phyloP scores from a whole-genome alignment of 768 basidiomycete species.

The Lyophyllum semitale region DNA sequence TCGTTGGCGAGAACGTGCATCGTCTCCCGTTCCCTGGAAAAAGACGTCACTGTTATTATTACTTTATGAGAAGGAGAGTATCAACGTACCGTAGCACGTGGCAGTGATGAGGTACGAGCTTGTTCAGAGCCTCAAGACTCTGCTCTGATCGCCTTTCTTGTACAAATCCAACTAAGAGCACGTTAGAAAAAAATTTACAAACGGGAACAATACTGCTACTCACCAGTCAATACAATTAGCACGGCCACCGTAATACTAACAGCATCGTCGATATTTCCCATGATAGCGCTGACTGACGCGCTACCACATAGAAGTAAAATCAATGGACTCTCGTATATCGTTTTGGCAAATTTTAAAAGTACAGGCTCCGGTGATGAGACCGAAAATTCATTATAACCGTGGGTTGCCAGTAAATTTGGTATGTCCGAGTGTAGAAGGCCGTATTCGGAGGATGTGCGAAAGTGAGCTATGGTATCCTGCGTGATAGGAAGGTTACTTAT shows the following conservation, averaged over 20 bases:
- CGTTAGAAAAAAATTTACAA: background rate
- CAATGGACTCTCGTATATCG: constrained; percentile 92
- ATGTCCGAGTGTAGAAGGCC: constrained; percentile 71
- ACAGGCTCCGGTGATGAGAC: constrained; percentile 81
- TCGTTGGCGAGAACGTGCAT: constrained; percentile 91
- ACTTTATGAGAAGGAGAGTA: constrained; percentile 17
- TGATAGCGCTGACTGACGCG: constrained; percentile 82
- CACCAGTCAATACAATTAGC: constrained; percentile 90
- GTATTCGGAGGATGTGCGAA: constrained; percentile 58
- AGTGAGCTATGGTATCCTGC: constrained; percentile 76
- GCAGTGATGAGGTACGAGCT: constrained; percentile 96
- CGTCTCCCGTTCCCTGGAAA: constrained; percentile 55
- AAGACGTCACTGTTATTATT: constrained; percentile 26
- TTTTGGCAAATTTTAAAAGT: constrained; percentile 88
- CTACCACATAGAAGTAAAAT: constrained; percentile 91
- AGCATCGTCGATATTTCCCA: constrained; percentile 97
- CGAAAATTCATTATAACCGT: constrained; percentile 95
- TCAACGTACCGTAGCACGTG: constrained; percentile 71
- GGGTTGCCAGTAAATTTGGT: constrained; percentile 57
- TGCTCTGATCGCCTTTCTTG: constrained; percentile 95
- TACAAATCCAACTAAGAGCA: constrained; percentile 77
- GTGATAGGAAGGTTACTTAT: constrained; percentile 3
- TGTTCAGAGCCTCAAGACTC: constrained; percentile 92
- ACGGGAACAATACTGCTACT: constrained; percentile 19
- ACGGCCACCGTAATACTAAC: constrained; percentile 92